These are phyloP conservation scores for Vitis hybrid DNA, from an alignment of 177 flowering plant species.

Conservation along the genomic window DNA sequence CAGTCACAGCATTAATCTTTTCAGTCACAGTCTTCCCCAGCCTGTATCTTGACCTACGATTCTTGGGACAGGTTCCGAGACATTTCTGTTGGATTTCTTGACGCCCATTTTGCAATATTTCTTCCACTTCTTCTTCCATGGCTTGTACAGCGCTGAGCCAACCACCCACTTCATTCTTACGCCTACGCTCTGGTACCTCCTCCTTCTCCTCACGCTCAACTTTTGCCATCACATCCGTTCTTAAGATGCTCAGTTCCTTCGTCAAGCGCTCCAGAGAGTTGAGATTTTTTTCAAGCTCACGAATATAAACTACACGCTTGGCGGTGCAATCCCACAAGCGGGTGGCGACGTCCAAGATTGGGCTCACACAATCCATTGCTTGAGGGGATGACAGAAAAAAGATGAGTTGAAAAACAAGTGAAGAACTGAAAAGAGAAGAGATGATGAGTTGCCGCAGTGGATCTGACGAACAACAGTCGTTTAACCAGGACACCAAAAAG, in stretches of 20 bases:
- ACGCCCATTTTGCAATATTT: neutral
- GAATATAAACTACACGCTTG: neutral
- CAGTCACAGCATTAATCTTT: neutral
- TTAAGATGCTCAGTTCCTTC: neutral
- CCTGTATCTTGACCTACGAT: neutral
- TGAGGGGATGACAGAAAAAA: no score
- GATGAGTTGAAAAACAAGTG: no score
- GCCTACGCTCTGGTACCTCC: no score
- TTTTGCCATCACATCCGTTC: neutral
- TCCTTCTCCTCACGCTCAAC: neutral
- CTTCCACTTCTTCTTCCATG: neutral
- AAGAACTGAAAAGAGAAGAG: no score
- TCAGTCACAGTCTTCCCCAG: neutral
- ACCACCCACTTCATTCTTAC: neutral
- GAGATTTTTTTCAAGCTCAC: neutral
- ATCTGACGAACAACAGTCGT: no score
- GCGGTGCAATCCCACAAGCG: no score
- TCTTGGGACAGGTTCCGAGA: neutral
- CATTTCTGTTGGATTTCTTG: neutral
- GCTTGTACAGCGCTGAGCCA: neutral
- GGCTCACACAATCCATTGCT: no score
- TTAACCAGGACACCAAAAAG: no score
- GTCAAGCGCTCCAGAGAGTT: neutral
- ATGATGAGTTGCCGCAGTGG: no score
- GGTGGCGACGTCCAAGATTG: no score